Evolutionary conservation across 352 stramenopile species (phyloP).

Genomic region (Phytophthora megakarya): DNA sequence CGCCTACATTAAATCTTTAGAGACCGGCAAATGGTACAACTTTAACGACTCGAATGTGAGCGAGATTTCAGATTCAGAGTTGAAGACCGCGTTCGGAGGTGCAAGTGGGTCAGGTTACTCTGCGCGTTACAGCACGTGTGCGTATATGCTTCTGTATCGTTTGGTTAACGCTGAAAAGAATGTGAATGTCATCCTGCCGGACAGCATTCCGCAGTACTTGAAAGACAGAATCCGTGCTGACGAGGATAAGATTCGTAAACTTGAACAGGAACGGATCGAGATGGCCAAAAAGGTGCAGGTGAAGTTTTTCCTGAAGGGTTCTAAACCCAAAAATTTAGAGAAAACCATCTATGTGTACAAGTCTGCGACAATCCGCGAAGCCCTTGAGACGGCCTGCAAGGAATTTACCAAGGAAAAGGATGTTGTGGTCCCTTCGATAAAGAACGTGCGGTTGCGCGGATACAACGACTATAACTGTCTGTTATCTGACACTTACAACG

Average conservation of each 20-base stretch:
- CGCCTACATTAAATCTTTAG: conserved; percentile 92
- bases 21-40: conserved; percentile 85
- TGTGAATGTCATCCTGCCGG: conserved; percentile 60
- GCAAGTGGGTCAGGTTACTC: conserved; percentile 59
- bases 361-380: conserved; percentile 65
- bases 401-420: conserved; percentile 67
- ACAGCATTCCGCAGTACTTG: conserved; percentile 71
- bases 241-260: conserved; percentile 56
- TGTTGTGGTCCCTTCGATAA: conserved; percentile 47
- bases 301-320: conserved; percentile 84
- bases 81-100: conserved; percentile 79
- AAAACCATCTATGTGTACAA: conserved; percentile 81
- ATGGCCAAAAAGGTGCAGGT: conserved; percentile 78
- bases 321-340: conserved; percentile 63
- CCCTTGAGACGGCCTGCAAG: conserved; percentile 45
- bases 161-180: conserved; percentile 72
- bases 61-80: conserved; percentile 76
- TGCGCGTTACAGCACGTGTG: conserved; percentile 75
- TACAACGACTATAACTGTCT: conserved; percentile 85
- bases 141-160: conserved; percentile 94
- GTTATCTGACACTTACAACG: conserved; percentile 66
- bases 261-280: conserved; percentile 72
- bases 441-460: conserved; percentile 65
- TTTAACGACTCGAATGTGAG: conserved; percentile 88
- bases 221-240: conserved; percentile 69